These are phyloP conservation scores for Amanita molliuscula DNA, from an alignment of 768 basidiomycete species.

Conservation along the genomic window DNA sequence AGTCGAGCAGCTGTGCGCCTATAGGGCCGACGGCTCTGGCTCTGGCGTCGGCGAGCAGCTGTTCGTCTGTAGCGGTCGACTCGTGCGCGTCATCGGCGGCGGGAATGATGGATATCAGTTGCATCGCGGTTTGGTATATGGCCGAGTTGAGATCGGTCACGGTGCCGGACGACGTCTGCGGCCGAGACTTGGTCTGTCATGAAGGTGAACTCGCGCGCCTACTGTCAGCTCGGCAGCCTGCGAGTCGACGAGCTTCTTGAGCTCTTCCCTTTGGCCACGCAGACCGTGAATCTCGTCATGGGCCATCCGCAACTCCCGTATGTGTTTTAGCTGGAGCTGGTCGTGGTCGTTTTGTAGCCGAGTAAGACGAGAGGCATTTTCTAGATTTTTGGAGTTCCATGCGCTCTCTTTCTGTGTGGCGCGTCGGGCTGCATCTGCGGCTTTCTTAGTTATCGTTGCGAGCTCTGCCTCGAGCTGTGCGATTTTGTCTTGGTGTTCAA, in stretches of 20 bases:
- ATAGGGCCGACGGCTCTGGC: neutral
- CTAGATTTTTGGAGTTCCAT: neutral
- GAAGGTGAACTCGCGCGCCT: constrained; percentile 1
- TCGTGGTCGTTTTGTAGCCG: neutral
- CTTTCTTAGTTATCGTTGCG: neutral
- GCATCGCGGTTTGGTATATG: neutral
- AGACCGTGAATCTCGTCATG: neutral
- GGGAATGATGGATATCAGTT: neutral
- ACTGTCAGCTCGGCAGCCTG: neutral
- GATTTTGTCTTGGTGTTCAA: neutral
- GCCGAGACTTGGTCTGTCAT: neutral
- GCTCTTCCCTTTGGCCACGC: neutral
- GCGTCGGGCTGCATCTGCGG: neutral
- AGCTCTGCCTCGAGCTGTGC: neutral
- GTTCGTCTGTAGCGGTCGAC: neutral
- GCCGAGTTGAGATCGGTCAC: neutral
- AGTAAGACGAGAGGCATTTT: neutral
- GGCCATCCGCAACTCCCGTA: neutral
- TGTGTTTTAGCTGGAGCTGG: neutral
- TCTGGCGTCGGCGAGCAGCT: neutral
- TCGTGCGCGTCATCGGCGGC: neutral
- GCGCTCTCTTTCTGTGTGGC: neutral
- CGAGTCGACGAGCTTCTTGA: neutral
- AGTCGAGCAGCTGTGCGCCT: neutral
- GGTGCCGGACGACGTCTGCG: neutral